Percentiles rank a stretch among this genome's conserved stretches.
These are phyloP conservation scores for Jackrogersella multiformis DNA, from an alignment of 495 filamentous ascomycete species.

Conservation along the genomic window DNA sequence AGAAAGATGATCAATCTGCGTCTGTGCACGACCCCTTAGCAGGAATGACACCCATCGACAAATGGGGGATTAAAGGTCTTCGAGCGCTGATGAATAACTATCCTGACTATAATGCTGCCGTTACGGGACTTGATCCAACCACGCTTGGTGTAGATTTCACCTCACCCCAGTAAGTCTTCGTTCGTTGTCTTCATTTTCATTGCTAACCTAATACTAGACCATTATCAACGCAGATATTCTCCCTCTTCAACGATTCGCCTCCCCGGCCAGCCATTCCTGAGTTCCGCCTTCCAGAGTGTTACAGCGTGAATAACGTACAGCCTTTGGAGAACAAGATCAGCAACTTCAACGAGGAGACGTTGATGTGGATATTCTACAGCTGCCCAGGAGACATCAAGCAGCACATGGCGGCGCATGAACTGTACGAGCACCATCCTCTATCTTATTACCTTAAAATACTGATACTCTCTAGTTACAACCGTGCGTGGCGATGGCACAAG, in stretches of 20 bases:
- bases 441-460: slow-evolving; percentile 25
- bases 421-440: slow-evolving; percentile 56
- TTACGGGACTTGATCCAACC: slow-evolving; percentile 81
- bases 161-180: slow-evolving; percentile 74
- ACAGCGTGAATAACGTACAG: slow-evolving; percentile 87
- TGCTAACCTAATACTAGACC: slow-evolving; percentile 27
- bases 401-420: slow-evolving; percentile 81
- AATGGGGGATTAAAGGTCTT: slow-evolving; percentile 81
- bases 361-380: slow-evolving; percentile 96
- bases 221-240: slow-evolving; percentile 62
- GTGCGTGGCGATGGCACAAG: slow-evolving; percentile 95
- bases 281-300: slow-evolving; percentile 82
- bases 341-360: slow-evolving; percentile 87
- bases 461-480: slow-evolving; percentile 54
- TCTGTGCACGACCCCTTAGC: slow-evolving; percentile 66
- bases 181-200: background rate
- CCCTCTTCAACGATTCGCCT: slow-evolving; percentile 74
- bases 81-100: slow-evolving; percentile 81
- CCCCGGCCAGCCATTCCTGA: slow-evolving; percentile 79
- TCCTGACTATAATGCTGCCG: slow-evolving; percentile 76
- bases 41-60: slow-evolving; percentile 82
- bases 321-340: slow-evolving; percentile 78
- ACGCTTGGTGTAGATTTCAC: slow-evolving; percentile 81
- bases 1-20: slow-evolving; percentile 47
- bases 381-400: slow-evolving; percentile 85